Conservation (phyloP, 1,284 basidiomycete species). For the Calocybe gambosa region DNA sequence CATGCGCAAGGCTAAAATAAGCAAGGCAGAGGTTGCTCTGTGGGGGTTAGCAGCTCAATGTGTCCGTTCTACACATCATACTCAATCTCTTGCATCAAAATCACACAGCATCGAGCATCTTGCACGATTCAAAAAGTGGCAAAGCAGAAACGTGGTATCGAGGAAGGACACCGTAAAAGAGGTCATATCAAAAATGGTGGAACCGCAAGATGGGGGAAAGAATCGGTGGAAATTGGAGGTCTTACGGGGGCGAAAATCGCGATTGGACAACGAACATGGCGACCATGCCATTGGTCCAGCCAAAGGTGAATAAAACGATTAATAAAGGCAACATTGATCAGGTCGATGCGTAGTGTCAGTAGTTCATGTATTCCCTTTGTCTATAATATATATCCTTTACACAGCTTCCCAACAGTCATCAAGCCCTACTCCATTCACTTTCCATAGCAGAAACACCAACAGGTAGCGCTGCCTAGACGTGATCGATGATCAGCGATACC, state of each 20-base stretch:
- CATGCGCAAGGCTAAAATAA: conserved; percentile 54
- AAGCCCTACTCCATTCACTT: conserved; percentile 59
- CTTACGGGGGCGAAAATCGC: not conserved
- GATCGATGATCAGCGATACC: conserved; percentile 1
- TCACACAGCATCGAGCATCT: conserved; percentile 44
- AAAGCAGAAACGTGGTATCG: conserved; percentile 22
- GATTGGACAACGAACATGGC: not conserved
- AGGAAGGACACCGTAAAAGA: conserved; percentile 25
- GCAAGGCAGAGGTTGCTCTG: conserved; percentile 51
- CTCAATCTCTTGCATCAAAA: too few species aligned
- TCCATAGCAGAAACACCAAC: conserved; percentile 60
- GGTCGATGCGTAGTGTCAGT: not conserved
- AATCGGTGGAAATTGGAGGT: not conserved
- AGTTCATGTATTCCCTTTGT: not conserved
- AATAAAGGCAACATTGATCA: not conserved
- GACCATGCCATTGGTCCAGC: not conserved
- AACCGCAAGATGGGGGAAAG: not conserved
- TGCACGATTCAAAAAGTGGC: conserved; percentile 37
- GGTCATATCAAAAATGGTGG: not conserved
- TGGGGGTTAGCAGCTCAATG: conserved; percentile 39
- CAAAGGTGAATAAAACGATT: too few species aligned
- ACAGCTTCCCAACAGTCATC: not conserved
- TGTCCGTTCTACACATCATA: too few species aligned
- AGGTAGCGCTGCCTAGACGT: conserved; percentile 48
- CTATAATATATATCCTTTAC: not conserved